Evolutionary conservation across 129 eudicot species (phyloP), one percentile per base, ranked within the genome.

Genomic region (Tagetes patula): DNA sequence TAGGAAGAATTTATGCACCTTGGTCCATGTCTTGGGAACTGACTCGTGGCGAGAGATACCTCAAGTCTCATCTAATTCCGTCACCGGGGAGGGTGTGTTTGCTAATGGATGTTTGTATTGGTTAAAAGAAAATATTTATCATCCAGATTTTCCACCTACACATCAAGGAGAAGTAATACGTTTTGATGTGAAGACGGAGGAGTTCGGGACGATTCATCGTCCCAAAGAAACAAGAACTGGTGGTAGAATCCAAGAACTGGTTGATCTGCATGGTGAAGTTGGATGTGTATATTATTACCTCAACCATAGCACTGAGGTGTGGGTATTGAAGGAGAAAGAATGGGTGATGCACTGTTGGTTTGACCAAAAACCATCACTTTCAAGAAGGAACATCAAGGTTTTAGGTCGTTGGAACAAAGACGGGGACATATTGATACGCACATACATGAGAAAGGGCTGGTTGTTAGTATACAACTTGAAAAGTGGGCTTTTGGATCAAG

Each of bases 1-100:
- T 40, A n/a, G 30, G 10, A 39, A 2, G 65, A 43, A 39, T 13
- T 14, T 54, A 32, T 59, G 68, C 59, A 72, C 77, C 59, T 42
- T 72, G 77, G 77, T 72, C 3, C 69, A 72, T 72, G 69, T 32
- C 14, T 72, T 72, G 45, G 69, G 69, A 5, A 58, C 69, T 2
- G 5, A 10, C 68, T 72, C 59, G 11, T 73, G 70, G 70, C 47
- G 70, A 36, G 41, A 60, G 69, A 45, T 46, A 34, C 61, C 77
- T 2, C 20, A 73, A 33, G 20, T 45, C 59, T 59, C 60, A 9
- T 4, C 45, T 36, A 3, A 60, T 61, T 30, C 27, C 10, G 33
- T 61, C 1, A 8, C 6, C 0, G 38, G 12, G 42, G 56, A 42
- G 33, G 48, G 77, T 0, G 38, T 73, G 12, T 73, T 33, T 34